Conservation (phyloP, 1,284 basidiomycete genomes). For the Trametes hirsuta region DNA sequence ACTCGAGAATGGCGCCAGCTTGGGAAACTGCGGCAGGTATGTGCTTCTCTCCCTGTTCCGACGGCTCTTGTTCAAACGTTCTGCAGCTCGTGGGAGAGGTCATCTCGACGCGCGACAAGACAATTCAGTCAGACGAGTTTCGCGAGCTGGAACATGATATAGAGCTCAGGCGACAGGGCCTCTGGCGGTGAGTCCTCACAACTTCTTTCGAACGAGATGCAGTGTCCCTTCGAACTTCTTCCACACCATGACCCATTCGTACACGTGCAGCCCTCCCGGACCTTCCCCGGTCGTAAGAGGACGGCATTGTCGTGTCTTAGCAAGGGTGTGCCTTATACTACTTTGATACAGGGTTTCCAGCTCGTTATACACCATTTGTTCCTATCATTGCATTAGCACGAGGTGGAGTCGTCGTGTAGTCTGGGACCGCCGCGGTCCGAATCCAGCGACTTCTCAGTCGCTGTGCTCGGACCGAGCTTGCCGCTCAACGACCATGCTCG, state of each 20-base stretch:
- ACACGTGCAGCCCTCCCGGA: no score
- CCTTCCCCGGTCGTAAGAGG: no score
- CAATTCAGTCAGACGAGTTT: constrained; percentile 41
- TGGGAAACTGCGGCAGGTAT: constrained; percentile 41
- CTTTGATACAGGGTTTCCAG: no score
- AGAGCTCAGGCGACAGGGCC: constrained; percentile 39
- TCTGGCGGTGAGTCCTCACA: constrained; percentile 33
- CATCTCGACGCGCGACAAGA: constrained; percentile 41
- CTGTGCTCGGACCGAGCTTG: no score
- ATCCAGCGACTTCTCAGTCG: no score
- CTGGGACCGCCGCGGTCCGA: no score
- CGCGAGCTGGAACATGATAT: constrained; percentile 41
- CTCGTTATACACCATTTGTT: no score
- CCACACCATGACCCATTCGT: neutral
- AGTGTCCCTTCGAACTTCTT: neutral
- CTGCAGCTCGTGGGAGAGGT: constrained; percentile 36
- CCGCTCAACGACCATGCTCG: neutral
- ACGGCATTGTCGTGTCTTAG: no score
- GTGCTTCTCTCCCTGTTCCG: neutral
- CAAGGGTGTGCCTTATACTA: no score
- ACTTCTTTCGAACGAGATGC: neutral
- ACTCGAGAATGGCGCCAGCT: constrained; percentile 29
- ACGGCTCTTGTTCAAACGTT: constrained; percentile 29
- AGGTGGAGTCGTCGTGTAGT: no score
- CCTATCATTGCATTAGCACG: no score